Evolutionary conservation across 495 filamentous ascomycete genomes (phyloP), one percentile per base, ranked within the genome.

Genomic region (Podospora conica): DNA sequence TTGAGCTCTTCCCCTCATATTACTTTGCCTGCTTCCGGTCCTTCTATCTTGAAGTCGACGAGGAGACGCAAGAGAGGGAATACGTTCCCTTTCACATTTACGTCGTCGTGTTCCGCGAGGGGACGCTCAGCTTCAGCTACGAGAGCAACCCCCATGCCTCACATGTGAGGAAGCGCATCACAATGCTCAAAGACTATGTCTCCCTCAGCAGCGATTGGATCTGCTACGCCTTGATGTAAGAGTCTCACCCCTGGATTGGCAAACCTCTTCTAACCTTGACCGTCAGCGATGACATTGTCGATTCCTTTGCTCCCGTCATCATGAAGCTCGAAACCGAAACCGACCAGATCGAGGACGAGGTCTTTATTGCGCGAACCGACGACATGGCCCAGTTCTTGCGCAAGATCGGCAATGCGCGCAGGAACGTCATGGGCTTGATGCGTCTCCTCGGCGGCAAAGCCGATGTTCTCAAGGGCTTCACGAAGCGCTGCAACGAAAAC

Each of bases 21-120:
- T 98, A 98, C 74, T 96, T 98, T 72, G 92, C 96, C 60, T 96
- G 91, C 75, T 98, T 98, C 84, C 88, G 94, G 28, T 96, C 92
- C 1, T 98, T 97, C 77, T 90, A 84, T 66, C 75, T 82, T 3
- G 79, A 82, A 40, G 55, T 79, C 20, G 79, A 81, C 53, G 91
- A 93, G 66, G 79, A 87, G 69, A 92, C 96, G 70, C 88, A 90
- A 67, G 83, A 84, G 8, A 88, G 82, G 67, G 93, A 97, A 70
- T 85, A 95, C 73, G 91, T 96, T 62, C 94, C 96, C 0, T 90
- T 96, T 74, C 96, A 97, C 76, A 88, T 96, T 66, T 98, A 98
- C 70, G 93, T 96, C 70, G 88, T 98, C 12, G 95, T 98, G 20
- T 98, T 97, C 82, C 90, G 95, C 28, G 91, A 98, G 78, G 96